Evolutionary conservation across 1,139 yeast species (phyloP), one percentile per base, ranked within the genome.

Genomic region (Pichia sp.): DNA sequence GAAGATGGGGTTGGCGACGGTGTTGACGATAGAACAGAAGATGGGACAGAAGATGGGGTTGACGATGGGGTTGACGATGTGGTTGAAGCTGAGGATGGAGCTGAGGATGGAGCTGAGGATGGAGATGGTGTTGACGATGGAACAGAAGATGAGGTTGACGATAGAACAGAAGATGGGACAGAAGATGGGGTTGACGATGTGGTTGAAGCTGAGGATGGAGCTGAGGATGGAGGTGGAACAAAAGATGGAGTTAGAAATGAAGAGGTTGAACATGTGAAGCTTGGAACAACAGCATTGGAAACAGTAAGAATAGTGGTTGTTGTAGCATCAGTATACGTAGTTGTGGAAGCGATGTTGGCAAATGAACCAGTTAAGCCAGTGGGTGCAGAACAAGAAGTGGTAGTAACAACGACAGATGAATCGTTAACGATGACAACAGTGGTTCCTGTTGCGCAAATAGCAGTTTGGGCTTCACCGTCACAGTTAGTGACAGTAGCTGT

Each of bases 401-500:
- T 46, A 11, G 38, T 37, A 8, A 51, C 29, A 13, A 36, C 52
- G 25, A 48, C 53, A 39, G 53, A 56, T 13, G 56, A 58, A n/a
- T 30, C 39, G 12, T 39, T 43, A 23, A 43, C 42, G 12, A 25
- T 25, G 15, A 39, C 41, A 15, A 35, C 20, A 13, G 50, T 41
- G 9, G 44, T 23, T 9, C 49, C 47, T 18, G 44, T 30, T 3
- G 40, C n/a, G 24, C 50, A 43, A 5, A 39, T 20, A 4, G 48
- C 48, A 7, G 45, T 26, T 18, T 32, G 24, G 11, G 35, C 44
- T 13, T 61, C 50, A 7, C 52, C 40, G 15, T 57, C 56, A 34
- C 53, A 52, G 38, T 52, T 53, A 18, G 61, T 58, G 3, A 55
- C 48, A 34, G 52, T 18, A 11, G 49, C 47, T 12, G 55, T 53